These are phyloP conservation scores for Anethum foeniculum DNA, from an alignment of 140 eudicot species.

Conservation along the genomic window DNA sequence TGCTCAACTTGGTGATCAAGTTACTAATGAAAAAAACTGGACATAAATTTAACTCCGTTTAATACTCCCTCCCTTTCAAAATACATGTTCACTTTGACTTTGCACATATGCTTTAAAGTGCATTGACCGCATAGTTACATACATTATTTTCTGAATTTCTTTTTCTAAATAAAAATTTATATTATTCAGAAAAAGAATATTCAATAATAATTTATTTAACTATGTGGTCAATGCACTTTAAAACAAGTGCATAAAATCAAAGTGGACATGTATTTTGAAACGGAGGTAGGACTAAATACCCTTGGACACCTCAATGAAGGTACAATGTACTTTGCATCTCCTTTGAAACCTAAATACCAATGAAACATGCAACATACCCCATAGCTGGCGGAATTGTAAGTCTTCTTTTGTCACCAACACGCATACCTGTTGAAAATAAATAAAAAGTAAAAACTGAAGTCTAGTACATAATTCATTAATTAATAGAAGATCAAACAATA, in stretches of 20 bases:
- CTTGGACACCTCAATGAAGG: background rate
- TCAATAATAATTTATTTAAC: too few relatives aligned
- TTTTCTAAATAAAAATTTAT: too few relatives aligned
- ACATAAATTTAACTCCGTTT: background rate
- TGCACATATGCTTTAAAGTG: too few relatives aligned
- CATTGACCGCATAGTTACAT: too few relatives aligned
- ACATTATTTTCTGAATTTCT: too few relatives aligned
- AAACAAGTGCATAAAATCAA: too few relatives aligned
- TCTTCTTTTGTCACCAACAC: constrained; percentile 92
- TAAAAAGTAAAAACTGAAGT: background rate
- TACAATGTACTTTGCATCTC: background rate
- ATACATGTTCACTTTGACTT: too few relatives aligned
- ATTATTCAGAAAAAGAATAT: too few relatives aligned
- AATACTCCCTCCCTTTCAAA: background rate
- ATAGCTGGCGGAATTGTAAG: constrained; percentile 91
- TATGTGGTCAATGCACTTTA: too few relatives aligned
- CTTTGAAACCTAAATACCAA: background rate
- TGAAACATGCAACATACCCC: constrained; percentile 50
- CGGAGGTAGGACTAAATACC: background rate
- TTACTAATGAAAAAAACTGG: background rate
- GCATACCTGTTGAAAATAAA: constrained; percentile 58
- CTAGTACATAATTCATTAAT: background rate
- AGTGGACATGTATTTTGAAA: too few relatives aligned
- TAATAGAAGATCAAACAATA: background rate
- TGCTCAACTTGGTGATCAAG: background rate